Percentiles rank a stretch among this genome's conserved stretches.
Evolutionary conservation across 2,329 filamentous ascomycete genomes (phyloP).

Genomic region (Davidsoniella neocaledoniae): DNA sequence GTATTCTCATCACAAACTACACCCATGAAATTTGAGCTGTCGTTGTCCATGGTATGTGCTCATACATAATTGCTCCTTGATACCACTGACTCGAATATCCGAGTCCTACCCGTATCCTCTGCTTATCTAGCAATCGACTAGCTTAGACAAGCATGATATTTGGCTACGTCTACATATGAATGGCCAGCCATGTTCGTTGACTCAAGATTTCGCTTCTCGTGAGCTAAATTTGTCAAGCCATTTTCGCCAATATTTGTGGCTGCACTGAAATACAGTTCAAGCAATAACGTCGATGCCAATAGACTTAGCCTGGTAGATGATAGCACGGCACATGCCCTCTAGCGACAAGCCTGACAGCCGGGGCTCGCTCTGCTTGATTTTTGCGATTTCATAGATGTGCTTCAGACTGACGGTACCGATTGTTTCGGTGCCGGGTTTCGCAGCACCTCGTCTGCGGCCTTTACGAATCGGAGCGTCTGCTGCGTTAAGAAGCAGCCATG

Average conservation of each 20-base stretch:
- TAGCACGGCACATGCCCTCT: constrained; percentile 53
- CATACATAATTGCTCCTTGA: too few species aligned
- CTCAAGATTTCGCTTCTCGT: too few species aligned
- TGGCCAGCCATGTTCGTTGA: too few species aligned
- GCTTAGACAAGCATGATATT: too few species aligned
- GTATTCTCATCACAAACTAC: too few species aligned
- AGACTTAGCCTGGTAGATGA: constrained; percentile 60
- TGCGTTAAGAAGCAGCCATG: constrained; percentile 72
- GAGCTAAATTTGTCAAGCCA: neutral
- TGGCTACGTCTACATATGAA: too few species aligned
- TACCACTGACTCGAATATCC: too few species aligned
- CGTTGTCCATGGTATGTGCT: too few species aligned
- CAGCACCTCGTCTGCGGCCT: constrained; percentile 62
- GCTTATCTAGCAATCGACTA: too few species aligned
- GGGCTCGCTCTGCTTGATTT: constrained; percentile 74
- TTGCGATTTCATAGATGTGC: constrained; percentile 94
- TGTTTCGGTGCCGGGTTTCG: constrained; percentile 55
- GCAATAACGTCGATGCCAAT: constrained; percentile 57
- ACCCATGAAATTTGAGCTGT: too few species aligned
- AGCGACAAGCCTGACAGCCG: constrained; percentile 55
- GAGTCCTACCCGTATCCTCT: too few species aligned
- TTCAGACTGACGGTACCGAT: constrained; percentile 84
- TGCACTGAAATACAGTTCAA: constrained; percentile 20
- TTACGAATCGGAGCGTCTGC: constrained; percentile 61
- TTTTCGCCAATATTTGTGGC: neutral